phyloP scores from a whole-genome alignment of 139 green algal species.

The Chlamydomonas sp. region DNA sequence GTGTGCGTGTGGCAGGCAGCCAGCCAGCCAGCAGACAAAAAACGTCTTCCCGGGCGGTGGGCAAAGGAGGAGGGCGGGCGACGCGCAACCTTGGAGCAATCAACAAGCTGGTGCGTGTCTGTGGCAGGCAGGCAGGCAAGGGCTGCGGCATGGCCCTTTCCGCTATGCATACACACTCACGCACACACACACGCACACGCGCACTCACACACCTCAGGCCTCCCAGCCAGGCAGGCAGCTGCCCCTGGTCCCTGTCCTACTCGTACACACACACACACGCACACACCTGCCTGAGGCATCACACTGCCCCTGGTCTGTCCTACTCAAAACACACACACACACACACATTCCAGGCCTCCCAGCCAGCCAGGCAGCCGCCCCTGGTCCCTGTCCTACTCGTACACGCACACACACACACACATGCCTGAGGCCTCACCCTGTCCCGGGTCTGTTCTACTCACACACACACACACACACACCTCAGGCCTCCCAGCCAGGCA shows the following conservation, averaged over 20 bases:
- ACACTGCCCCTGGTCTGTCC: not conserved
- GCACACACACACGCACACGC: not conserved
- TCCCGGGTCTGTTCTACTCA: too few species aligned
- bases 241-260: not conserved
- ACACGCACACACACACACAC: not conserved
- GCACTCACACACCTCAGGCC: not conserved
- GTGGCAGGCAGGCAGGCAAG: not conserved
- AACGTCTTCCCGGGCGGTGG: too few species aligned
- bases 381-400: not conserved
- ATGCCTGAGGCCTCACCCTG: not conserved
- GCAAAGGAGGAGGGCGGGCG: too few species aligned
- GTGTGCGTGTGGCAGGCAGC: not conserved
- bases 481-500: constrained; percentile 27
- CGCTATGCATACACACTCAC: not conserved
- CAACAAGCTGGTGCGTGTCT: constrained; percentile 4
- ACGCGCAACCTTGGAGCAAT: not conserved
- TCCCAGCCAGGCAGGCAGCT: not conserved
- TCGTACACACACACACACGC: not conserved
- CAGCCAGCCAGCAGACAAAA: too few species aligned
- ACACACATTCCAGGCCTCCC: not conserved
- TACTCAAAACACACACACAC: not conserved
- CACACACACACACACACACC: not conserved
- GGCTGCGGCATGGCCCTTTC: not conserved
- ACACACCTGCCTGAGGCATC: not conserved
- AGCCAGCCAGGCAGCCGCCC: constrained; percentile 31